Conservation (phyloP, 495 filamentous ascomycete genomes). For the Xylaria curta region DNA sequence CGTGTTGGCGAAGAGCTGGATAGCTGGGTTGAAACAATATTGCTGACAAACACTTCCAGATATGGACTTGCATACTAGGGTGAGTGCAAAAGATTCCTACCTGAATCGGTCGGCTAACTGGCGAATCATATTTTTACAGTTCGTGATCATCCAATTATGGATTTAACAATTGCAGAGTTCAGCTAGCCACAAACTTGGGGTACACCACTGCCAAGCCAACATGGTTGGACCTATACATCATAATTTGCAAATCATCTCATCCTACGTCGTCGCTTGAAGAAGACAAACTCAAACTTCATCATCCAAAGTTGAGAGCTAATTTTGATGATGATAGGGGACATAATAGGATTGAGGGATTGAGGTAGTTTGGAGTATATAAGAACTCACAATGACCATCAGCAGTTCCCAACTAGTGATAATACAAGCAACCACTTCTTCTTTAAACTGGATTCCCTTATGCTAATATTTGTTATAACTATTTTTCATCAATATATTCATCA, state of each 20-base stretch:
- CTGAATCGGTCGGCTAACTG: background rate
- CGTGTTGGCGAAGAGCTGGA: background rate
- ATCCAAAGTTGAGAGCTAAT: background rate
- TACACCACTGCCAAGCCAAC: background rate
- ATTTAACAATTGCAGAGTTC: background rate
- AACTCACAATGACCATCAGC: background rate
- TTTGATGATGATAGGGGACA: background rate
- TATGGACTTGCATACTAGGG: background rate
- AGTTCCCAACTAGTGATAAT: background rate
- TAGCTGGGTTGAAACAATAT: background rate
- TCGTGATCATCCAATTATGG: slow-evolving; percentile 1
- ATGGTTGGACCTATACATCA: background rate
- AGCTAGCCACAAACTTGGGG: slow-evolving; percentile 10
- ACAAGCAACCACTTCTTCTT: background rate
- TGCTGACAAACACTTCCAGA: slow-evolving; percentile 12
- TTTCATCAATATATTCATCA: slow-evolving; percentile 6
- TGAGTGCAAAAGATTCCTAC: background rate
- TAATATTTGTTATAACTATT: background rate
- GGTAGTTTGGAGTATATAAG: background rate
- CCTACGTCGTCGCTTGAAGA: background rate
- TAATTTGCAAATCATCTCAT: background rate
- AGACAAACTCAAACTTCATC: background rate
- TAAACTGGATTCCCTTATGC: background rate
- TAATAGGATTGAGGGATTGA: background rate
- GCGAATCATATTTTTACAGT: background rate